Evolutionary conservation across 106 monocot species (phyloP), one percentile per base, ranked within the genome.

Genomic region (Acanthochlamys bracteata): DNA sequence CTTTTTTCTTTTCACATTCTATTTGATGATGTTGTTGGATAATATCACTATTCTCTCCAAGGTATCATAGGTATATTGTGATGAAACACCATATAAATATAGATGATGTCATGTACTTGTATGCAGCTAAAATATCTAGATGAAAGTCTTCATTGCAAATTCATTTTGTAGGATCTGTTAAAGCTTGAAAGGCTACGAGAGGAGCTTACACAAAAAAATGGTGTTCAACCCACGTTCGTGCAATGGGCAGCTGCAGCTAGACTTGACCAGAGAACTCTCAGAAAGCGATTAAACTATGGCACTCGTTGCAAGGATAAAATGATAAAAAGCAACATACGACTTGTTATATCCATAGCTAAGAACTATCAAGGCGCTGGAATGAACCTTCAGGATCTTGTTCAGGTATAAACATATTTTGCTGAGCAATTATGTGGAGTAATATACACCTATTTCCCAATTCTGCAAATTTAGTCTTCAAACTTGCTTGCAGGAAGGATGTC

Each of bases 331-430:
- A 96, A 96, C 66, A 88, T 91, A 59, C 59, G 95, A n/a, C 90
- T 96, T 52, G 95, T 96, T 53, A 85, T 96, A 53, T 96, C 95
- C n/a, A 96, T 96, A 52, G 95, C 95, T 20, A 96, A 79, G 74
- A 87, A 90, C 21, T 90, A 74, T 83, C 78, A 82, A 51, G 87
- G 84, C 61, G 84, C 82, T 19, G 87, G 87, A 26, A 82, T 90
- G 84, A 76, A 82, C 72, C 76, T 96, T 15, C 84, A 90, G 63
- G 95, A 96, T 85, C 90, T 96, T 78, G 90, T 96, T 77, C 95
- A 96, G 95, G 95, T 96, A 21, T 53, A 68, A 24, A 4, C 49
- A 49, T n/a, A 49, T 17, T 17, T 14, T 49, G 17, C 13, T 49
- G 12, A 4, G 3, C 49, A 49, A 9, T 4, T 2, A 49, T 17